Conservation (phyloP, 805 yeast species). For the Saccharomycopsis babjevae region DNA sequence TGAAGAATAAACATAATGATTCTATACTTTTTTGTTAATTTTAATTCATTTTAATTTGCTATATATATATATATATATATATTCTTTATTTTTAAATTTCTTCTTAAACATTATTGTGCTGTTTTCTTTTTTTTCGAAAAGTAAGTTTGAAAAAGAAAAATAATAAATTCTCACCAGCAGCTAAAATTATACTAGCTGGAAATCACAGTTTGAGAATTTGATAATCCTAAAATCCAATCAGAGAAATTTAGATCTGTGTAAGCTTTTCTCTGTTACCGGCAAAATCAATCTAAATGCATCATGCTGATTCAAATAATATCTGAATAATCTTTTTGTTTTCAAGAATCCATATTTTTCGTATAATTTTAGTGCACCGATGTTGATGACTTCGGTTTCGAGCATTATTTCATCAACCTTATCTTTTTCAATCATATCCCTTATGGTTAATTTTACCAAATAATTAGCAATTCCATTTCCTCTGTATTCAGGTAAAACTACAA, state of each 20-base stretch:
- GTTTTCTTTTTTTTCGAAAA: not conserved
- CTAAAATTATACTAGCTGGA: not conserved
- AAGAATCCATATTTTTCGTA: constrained; percentile 74
- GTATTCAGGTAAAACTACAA: constrained; percentile 64
- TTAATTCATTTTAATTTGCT: not conserved
- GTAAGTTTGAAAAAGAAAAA: not conserved
- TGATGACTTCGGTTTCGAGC: constrained; percentile 84
- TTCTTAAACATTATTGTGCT: not conserved
- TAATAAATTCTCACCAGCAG: not conserved
- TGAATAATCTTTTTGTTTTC: constrained; percentile 61
- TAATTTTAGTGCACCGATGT: constrained; percentile 54
- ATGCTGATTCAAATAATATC: constrained; percentile 85
- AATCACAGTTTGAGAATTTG: not conserved
- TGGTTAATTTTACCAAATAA: constrained; percentile 48
- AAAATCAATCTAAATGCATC: constrained; percentile 85
- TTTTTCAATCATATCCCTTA: constrained; percentile 48
- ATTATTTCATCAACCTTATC: constrained; percentile 79
- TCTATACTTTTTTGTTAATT: not conserved
- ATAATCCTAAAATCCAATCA: constrained; percentile 21
- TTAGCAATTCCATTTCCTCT: constrained; percentile 82
- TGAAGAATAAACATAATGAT: constrained; percentile 31
- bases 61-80: not conserved
- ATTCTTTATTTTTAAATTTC: not conserved
- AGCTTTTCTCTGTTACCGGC: constrained; percentile 59
- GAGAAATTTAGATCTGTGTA: constrained; percentile 43